These are phyloP conservation scores for Catenaria anguillulae DNA, from an alignment of 371 early-diverging fungal genomes.

Conservation along the genomic window DNA sequence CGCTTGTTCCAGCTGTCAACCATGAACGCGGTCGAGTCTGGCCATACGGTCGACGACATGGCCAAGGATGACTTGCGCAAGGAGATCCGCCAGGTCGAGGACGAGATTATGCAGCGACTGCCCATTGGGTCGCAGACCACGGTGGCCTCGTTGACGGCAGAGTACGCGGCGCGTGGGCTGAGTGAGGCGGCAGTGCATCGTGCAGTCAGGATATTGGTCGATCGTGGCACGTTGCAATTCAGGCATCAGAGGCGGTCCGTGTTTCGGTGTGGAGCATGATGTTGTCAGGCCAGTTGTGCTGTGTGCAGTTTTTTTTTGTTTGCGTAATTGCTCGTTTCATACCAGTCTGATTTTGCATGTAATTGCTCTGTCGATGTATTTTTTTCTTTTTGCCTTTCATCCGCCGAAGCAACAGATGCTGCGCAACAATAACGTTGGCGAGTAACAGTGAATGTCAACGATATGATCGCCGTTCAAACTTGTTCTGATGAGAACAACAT, in stretches of 20 bases:
- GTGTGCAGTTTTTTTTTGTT: too few relatives aligned
- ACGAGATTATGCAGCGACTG: conserved; percentile 65
- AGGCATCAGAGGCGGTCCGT: neutral
- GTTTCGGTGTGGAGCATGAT: neutral
- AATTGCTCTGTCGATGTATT: too few relatives aligned
- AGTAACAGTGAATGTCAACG: too few relatives aligned
- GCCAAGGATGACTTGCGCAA: neutral
- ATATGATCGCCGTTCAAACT: too few relatives aligned
- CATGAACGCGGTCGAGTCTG: conserved; percentile 23
- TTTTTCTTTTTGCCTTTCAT: too few relatives aligned
- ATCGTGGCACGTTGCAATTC: neutral
- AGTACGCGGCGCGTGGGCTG: conserved; percentile 25
- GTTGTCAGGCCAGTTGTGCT: too few relatives aligned
- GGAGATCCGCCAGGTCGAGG: conserved; percentile 62
- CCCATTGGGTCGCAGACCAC: conserved; percentile 81
- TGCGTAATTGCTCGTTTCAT: too few relatives aligned
- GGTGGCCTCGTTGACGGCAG: conserved; percentile 47
- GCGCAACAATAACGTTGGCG: too few relatives aligned
- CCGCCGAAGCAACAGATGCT: too few relatives aligned
- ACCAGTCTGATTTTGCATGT: too few relatives aligned
- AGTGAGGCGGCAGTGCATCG: neutral
- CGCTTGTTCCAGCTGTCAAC: conserved; percentile 48
- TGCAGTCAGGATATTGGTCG: neutral
- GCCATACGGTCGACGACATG: neutral
- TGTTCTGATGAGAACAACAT: too few relatives aligned